Conservation (phyloP, 2,329 filamentous ascomycete genomes). For the Pleoardoris graminearum region DNA sequence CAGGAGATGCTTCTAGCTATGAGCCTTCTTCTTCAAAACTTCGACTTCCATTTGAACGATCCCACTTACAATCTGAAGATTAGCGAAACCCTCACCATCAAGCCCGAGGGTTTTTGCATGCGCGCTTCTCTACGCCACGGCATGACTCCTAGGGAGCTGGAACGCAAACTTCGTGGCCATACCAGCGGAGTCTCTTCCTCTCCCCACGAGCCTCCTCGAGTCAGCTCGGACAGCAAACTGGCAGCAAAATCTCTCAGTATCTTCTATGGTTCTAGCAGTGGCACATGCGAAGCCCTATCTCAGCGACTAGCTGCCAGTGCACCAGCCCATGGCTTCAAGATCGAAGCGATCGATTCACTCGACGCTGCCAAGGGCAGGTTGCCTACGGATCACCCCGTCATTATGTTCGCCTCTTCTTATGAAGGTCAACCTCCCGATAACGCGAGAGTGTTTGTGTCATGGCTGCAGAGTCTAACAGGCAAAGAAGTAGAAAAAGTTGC, state of each 20-base stretch:
- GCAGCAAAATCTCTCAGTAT: constrained; percentile 41
- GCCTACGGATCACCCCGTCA: constrained; percentile 42
- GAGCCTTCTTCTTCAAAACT: constrained; percentile 50
- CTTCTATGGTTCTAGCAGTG: constrained; percentile 47
- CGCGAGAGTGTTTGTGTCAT: constrained; percentile 47
- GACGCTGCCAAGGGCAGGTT: constrained; percentile 42
- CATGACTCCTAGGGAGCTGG: constrained; percentile 3
- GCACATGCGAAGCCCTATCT: constrained; percentile 49
- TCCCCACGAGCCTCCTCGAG: neutral
- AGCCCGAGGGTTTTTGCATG: constrained; percentile 41
- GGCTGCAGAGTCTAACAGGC: constrained; percentile 38
- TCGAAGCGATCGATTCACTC: constrained; percentile 39
- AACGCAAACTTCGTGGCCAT: neutral
- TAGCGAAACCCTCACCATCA: constrained; percentile 52
- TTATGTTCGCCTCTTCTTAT: constrained; percentile 49
- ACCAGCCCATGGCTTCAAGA: constrained; percentile 42
- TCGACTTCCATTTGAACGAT: constrained; percentile 50
- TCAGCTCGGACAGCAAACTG: constrained; percentile 4
- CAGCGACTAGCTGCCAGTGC: constrained; percentile 44
- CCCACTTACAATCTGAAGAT: constrained; percentile 50
- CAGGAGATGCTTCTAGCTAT: constrained; percentile 56
- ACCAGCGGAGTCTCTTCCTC: neutral
- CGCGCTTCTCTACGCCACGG: constrained; percentile 15
- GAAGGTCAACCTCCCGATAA: constrained; percentile 51
- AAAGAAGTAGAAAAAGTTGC: constrained; percentile 38